Evolutionary conservation across 257 asterid species (phyloP).

Genomic region (Solanum clarkiae): DNA sequence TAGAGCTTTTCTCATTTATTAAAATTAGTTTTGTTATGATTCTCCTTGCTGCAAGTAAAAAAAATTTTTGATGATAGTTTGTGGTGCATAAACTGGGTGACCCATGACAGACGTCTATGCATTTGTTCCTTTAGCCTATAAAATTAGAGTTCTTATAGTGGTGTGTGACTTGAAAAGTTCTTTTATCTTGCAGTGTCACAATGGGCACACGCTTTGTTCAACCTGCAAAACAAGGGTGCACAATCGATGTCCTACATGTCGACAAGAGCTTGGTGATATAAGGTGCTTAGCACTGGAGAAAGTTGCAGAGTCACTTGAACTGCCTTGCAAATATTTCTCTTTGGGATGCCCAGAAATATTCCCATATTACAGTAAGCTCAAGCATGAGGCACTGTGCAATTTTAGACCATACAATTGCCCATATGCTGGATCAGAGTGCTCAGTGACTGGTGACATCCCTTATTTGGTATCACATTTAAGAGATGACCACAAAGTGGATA

Average conservation of each 20-base stretch:
- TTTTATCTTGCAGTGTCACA: conserved; percentile 51
- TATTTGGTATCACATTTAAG: conserved; percentile 65
- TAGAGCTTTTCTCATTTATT: neutral
- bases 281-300: conserved; percentile 84
- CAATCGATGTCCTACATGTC: conserved; percentile 78
- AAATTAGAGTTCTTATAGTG: neutral
- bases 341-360: conserved; percentile 80
- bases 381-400: conserved; percentile 62
- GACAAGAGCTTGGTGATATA: conserved; percentile 92
- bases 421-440: conserved; percentile 76
- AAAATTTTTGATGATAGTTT: neutral
- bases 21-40: neutral
- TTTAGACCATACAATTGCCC: conserved; percentile 68
- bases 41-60: neutral
- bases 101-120: neutral
- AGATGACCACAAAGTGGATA: conserved; percentile 79
- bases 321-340: conserved; percentile 64
- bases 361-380: conserved; percentile 71
- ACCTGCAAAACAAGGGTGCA: conserved; percentile 83
- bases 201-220: conserved; percentile 87
- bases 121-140: neutral
- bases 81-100: neutral
- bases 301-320: conserved; percentile 75
- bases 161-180: neutral
- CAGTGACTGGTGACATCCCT: conserved; percentile 60